A percentile compares a stretch with the other conserved stretches of the same genome.
Evolutionary conservation across 164 flowering plant genomes (phyloP).

Genomic region (Euptelea pleiosperma): DNA sequence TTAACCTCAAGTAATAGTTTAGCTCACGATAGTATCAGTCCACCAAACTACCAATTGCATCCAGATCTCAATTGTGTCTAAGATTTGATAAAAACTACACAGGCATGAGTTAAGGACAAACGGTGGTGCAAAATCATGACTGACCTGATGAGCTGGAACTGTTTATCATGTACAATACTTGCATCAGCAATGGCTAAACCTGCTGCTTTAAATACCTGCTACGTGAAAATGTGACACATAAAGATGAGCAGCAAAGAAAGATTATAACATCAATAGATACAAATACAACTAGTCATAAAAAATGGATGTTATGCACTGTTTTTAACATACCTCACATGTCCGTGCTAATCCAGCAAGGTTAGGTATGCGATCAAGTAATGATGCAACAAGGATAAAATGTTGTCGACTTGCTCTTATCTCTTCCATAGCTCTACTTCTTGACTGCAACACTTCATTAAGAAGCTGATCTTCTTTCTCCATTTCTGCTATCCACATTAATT

Average conservation of each 20-base stretch:
- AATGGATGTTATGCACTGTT: neutral
- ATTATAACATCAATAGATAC: neutral
- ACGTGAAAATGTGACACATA: slow-evolving; percentile 11
- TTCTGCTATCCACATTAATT: slow-evolving; percentile 33
- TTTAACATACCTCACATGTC: slow-evolving; percentile 77
- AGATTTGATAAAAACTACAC: neutral
- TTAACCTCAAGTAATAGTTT: no score
- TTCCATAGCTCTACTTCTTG: slow-evolving; percentile 53
- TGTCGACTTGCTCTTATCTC: slow-evolving; percentile 59
- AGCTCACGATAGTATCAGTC: no score
- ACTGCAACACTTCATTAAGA: slow-evolving; percentile 52
- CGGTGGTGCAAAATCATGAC: slow-evolving; percentile 8
- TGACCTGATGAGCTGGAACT: slow-evolving; percentile 95
- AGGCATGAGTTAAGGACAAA: neutral
- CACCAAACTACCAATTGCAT: no score
- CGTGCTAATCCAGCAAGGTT: slow-evolving; percentile 97
- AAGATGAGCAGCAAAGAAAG: slow-evolving; percentile 4
- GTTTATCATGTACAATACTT: slow-evolving; percentile 73
- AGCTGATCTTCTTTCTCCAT: slow-evolving; percentile 85
- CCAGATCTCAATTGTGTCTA: neutral
- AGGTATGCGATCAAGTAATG: slow-evolving; percentile 93
- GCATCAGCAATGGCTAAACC: slow-evolving; percentile 71
- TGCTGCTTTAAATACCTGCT: slow-evolving; percentile 82
- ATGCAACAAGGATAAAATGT: slow-evolving; percentile 73
- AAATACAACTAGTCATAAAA: neutral